Percentiles rank a stretch among this genome's conserved stretches.
Conservation (phyloP, 2,329 filamentous ascomycete genomes). For the Penicillium hordei region DNA sequence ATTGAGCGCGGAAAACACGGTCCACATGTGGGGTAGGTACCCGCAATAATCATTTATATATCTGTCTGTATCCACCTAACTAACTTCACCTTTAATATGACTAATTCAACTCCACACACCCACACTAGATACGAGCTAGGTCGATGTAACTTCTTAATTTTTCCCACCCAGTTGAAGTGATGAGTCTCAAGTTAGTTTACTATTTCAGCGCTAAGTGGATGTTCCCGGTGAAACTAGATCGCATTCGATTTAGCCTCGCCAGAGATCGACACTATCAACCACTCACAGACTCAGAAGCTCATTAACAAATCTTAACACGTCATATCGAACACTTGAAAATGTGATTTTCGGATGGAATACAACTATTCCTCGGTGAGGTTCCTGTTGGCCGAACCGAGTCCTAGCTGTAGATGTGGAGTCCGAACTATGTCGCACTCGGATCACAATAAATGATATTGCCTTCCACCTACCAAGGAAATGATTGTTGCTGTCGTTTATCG, state of each 20-base stretch:
- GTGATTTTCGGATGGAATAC: neutral
- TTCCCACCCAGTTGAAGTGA: conserved; percentile 13
- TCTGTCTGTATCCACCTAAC: no score
- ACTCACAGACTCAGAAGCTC: conserved; percentile 18
- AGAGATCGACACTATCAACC: conserved; percentile 5
- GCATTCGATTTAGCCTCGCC: neutral
- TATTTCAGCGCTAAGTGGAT: neutral
- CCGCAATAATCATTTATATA: no score
- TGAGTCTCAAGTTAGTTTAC: conserved; percentile 6
- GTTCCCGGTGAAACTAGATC: neutral
- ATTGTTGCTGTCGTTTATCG: neutral
- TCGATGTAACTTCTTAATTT: no score
- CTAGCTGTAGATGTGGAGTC: neutral
- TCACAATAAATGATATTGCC: neutral
- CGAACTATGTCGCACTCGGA: neutral
- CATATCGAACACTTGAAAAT: no score
- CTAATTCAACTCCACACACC: no score
- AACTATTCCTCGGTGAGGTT: neutral
- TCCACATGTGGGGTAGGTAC: no score
- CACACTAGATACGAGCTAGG: no score
- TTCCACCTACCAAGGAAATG: neutral
- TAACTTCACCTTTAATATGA: no score
- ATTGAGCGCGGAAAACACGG: no score
- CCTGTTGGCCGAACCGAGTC: neutral
- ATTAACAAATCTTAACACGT: no score